Base-by-base conservation (phyloP, 2,329 filamentous ascomycete species). In the Metarhizium guizhouense region DNA sequence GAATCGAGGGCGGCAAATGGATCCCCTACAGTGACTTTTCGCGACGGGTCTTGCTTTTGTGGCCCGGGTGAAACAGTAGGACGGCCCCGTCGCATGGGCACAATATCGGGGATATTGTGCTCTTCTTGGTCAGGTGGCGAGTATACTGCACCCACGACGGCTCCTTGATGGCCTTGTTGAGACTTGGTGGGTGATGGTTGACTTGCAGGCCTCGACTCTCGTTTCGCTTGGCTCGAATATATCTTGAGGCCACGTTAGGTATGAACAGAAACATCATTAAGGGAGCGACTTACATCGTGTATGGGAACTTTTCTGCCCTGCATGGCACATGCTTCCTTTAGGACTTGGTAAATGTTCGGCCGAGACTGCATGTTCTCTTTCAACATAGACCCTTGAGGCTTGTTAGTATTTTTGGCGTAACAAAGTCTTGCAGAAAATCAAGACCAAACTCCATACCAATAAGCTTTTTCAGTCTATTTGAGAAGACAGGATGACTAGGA, bases 301-400 rank as follows among this genome's bases (percentile, higher is more conserved):
- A 99, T 88, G 0, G 92, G 92, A 10, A 92, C 80, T 61, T 92
- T 85, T 58, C 86, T 86, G 55, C 91, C 89, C 68, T 94, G 88
- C 90, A 99, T 95, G 40, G 81, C 76, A 70, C 92, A 96, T 34
- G 87, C 84, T 73, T 97, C 92, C 59, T 85, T 83, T 36, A 99
- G 76, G 4, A 95, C 90, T 70, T 96, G 88, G 67, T 96, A 99
- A 59, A 99, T 95, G 67, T 93, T 97, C 4, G 94, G 94, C 60
- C 94, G 82, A 52, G 74, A 69, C 57, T 84, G 79, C 53, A 90
- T 90, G 62, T 87, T 85, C 69, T 97, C 94, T 64, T 84, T 86
- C 65, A 99, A 75, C 94, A 96, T 97, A 54, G 85, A 93, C 13
- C 86, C 91, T 25, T 93, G 34, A 29, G 43, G 6, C 57, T 25